Conservation (phyloP, 805 yeast species). For the Grigorovia yakushimaensis region DNA sequence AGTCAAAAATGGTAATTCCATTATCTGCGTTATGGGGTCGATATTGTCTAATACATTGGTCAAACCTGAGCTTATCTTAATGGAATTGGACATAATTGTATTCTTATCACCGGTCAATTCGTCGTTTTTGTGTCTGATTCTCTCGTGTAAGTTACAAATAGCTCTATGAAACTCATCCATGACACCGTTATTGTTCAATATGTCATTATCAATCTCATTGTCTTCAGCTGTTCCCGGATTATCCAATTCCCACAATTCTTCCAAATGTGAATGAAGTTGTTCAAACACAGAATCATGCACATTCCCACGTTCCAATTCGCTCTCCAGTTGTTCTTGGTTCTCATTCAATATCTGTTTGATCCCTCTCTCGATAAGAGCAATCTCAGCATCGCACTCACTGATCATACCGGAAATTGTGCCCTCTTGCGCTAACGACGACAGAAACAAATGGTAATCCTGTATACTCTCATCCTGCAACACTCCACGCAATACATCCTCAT, state of each 20-base stretch:
- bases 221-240: constrained; percentile 10
- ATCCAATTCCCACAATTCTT: constrained; percentile 25
- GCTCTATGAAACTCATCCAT: constrained; percentile 28
- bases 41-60: constrained; percentile 46
- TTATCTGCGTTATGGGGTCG: constrained; percentile 62
- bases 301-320: constrained; percentile 31
- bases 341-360: constrained; percentile 32
- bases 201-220: constrained; percentile 1
- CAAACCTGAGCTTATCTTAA: constrained; percentile 4
- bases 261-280: constrained; percentile 15
- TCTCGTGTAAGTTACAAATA: constrained; percentile 13
- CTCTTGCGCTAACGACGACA: constrained; percentile 30
- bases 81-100: constrained; percentile 4
- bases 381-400: constrained; percentile 59
- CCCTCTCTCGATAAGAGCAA: constrained; percentile 37
- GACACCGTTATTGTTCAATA: constrained; percentile 7
- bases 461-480: constrained; percentile 39
- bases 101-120: constrained; percentile 4
- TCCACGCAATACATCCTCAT: constrained; percentile 23
- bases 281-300: constrained; percentile 8
- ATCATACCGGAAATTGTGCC: constrained; percentile 49
- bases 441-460: constrained; percentile 36
- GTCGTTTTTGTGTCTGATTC: constrained; percentile 9
- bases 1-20: constrained; percentile 77
- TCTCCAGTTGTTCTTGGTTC: constrained; percentile 32